Percentiles rank a stretch among this genome's conserved stretches.
Evolutionary conservation across 805 yeast genomes (phyloP).

Genomic region (Nakazawaea ernobii): DNA sequence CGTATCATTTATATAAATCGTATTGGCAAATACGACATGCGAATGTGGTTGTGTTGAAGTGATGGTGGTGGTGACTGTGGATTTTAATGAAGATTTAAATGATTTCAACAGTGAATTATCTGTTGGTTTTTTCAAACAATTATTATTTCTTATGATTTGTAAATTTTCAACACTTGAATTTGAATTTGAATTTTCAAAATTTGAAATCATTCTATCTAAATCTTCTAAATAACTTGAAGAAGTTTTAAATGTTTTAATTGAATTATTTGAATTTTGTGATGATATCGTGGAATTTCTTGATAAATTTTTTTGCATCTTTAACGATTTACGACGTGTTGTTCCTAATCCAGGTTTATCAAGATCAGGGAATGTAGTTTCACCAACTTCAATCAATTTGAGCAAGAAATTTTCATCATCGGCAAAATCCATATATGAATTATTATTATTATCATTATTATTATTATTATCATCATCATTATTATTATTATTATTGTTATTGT

Average conservation of each 20-base stretch:
- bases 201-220: conserved; percentile 10
- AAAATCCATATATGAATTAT: not conserved
- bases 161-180: conserved; percentile 11
- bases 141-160: conserved; percentile 14
- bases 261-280: conserved; percentile 13
- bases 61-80: too few species aligned
- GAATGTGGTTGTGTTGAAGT: too few species aligned
- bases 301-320: conserved; percentile 29
- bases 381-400: conserved; percentile 26
- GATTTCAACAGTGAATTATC: conserved; percentile 1
- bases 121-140: conserved; percentile 9
- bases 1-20: conserved; percentile 45
- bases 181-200: conserved; percentile 14
- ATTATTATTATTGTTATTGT: not conserved
- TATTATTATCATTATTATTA: not conserved
- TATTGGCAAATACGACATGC: conserved; percentile 40
- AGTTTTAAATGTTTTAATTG: conserved; percentile 12
- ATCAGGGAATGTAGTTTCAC: conserved; percentile 34
- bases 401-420: conserved; percentile 3
- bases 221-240: conserved; percentile 8
- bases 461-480: not conserved
- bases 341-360: conserved; percentile 24
- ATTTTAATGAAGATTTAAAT: conserved; percentile 13
- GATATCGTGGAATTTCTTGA: conserved; percentile 28
- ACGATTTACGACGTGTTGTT: conserved; percentile 21